A percentile compares a stretch with the other conserved stretches of the same genome.
phyloP scores from a whole-genome alignment of 495 filamentous ascomycete genomes.

The Penicillium riverlandense region DNA sequence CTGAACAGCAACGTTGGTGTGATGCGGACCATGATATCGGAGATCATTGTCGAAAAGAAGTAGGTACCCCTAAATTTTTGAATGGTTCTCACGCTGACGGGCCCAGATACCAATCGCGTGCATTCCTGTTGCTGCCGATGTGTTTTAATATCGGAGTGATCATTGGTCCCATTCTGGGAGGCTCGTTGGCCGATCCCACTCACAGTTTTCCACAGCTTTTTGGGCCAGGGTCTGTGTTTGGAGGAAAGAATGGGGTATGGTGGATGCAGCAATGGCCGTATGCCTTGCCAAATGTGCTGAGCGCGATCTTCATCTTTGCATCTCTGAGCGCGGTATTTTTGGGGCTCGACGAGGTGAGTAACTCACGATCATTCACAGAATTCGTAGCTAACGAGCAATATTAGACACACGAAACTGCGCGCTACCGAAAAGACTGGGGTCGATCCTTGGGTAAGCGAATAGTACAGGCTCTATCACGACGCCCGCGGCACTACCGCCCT shows the following conservation, averaged over 20 bases:
- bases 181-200: constrained; percentile 65
- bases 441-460: constrained; percentile 39
- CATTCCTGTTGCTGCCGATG: constrained; percentile 76
- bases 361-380: background rate
- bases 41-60: constrained; percentile 67
- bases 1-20: constrained; percentile 81
- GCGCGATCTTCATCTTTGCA: constrained; percentile 44
- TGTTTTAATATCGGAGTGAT: constrained; percentile 73
- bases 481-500: constrained; percentile 20
- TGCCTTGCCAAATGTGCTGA: constrained; percentile 56
- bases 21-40: constrained; percentile 74
- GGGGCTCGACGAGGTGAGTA: constrained; percentile 51
- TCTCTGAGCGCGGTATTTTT: constrained; percentile 45
- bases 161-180: constrained; percentile 56
- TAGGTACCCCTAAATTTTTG: constrained; percentile 6
- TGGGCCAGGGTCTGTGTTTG: constrained; percentile 47
- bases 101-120: constrained; percentile 57
- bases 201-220: constrained; percentile 58
- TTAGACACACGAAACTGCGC: constrained; percentile 43
- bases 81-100: constrained; percentile 1
- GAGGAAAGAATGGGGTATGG: constrained; percentile 43
- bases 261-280: constrained; percentile 60
- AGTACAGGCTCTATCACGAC: constrained; percentile 21
- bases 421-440: constrained; percentile 43
- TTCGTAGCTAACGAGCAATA: background rate